Base-by-base conservation (phyloP, 1,139 yeast genomes). In the Scheffersomyces insectosa region DNA sequence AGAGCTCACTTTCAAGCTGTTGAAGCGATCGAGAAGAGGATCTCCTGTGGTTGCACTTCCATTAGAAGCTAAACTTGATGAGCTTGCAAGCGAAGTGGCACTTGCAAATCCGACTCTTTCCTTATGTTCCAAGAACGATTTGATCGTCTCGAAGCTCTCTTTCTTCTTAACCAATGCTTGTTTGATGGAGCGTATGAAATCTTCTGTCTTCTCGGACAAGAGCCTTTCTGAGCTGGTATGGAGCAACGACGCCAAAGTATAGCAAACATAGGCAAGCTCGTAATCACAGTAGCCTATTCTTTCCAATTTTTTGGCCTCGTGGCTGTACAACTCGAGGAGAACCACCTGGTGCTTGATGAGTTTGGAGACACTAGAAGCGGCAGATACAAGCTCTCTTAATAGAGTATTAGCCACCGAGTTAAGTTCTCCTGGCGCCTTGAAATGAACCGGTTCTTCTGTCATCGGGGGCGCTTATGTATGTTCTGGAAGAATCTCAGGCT, bases 251-350 rank as follows among this genome's bases (percentile, higher is more conserved):
- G 61, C 54, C 5, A 59, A 42, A 1, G 45, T 39, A 41, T 57
- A 68, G 39, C 66, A 54, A 2, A 71, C 59, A 45, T 59, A 68
- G 2, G 73, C 72, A 41, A 70, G 42, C 44, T 70, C 76, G 47
- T 58, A 65, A 49, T 74, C 79, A 52, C 79, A 72, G 45, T 64
- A 66, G 1, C 69, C 68, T 3, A 63, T 32, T 14, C 44, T 49
- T 4, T 60, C 58, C 8, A 54, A 45, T 43, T 68, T 60, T 36
- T 59, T 62, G 34, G 51, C 37, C 48, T 73, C 74, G 42, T 63
- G 60, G 37, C 60, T 62, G 47, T 72, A 65, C 23, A 63, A 55
- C 46, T 73, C 77, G 16, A 74, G 52, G 15, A 73, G 51, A 9
- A 65, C 56, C 14, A 72, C 56, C 45, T 66, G 70, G 39, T 56